Percentiles rank a stretch among this genome's conserved stretches.
Conservation (phyloP, 2,329 filamentous ascomycete species). For the Fusarium longipes region DNA sequence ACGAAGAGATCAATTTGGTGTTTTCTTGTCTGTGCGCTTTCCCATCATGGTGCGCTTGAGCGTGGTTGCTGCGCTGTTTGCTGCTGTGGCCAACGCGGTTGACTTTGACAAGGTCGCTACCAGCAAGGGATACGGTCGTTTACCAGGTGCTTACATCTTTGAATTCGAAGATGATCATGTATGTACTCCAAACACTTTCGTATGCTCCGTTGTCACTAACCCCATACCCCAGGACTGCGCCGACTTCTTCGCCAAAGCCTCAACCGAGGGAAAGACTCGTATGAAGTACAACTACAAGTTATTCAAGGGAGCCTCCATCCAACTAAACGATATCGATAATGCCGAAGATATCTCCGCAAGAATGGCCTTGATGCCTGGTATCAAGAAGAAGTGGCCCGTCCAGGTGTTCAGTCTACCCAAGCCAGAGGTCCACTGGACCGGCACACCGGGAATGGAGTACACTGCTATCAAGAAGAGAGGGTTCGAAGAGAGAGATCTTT, state of each 20-base stretch:
- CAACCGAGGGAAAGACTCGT: constrained; percentile 55
- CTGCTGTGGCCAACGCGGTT: constrained; percentile 48
- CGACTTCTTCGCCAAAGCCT: constrained; percentile 31
- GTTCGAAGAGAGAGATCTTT: constrained; percentile 19
- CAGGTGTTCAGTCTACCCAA: constrained; percentile 58
- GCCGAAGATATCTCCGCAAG: constrained; percentile 57
- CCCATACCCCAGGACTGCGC: constrained; percentile 16
- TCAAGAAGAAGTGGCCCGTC: constrained; percentile 64
- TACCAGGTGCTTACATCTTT: constrained; percentile 64
- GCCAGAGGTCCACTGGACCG: constrained; percentile 56
- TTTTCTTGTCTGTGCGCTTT: not conserved
- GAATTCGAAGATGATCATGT: constrained; percentile 64
- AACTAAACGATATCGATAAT: constrained; percentile 60
- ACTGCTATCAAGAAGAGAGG: constrained; percentile 34
- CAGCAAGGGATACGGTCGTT: constrained; percentile 38
- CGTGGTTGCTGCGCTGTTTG: constrained; percentile 52
- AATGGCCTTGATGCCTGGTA: constrained; percentile 56
- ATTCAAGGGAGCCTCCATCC: constrained; percentile 66
- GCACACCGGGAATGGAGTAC: constrained; percentile 45
- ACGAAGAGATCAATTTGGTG: constrained; percentile 11
- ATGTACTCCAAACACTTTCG: constrained; percentile 27
- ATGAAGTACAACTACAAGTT: constrained; percentile 62
- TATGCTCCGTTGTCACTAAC: not conserved
- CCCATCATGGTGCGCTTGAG: constrained; percentile 52
- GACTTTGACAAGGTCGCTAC: constrained; percentile 40